phyloP scores from a whole-genome alignment of 1,284 basidiomycete genomes.

The Psilocybe mexicana region DNA sequence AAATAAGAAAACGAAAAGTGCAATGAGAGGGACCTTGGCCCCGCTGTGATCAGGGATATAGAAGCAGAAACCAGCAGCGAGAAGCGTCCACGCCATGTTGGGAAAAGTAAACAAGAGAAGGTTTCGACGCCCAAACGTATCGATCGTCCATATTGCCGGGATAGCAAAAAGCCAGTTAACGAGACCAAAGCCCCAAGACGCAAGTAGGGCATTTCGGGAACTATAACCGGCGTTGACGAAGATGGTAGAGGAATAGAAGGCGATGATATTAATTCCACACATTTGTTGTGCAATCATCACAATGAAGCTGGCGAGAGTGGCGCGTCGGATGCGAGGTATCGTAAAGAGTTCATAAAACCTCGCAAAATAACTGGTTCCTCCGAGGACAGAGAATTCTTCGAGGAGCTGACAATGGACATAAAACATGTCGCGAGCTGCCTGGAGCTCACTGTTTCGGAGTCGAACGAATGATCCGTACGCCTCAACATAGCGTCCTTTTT shows the following conservation, averaged over 20 bases:
- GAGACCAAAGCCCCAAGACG: constrained; percentile 75
- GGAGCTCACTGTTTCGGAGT: constrained; percentile 63
- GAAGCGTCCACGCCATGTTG: constrained; percentile 57
- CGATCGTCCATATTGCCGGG: constrained; percentile 62
- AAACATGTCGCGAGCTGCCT: constrained; percentile 60
- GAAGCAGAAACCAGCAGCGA: constrained; percentile 62
- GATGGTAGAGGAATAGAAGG: constrained; percentile 72
- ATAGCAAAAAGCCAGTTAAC: constrained; percentile 67
- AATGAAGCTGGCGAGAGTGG: constrained; percentile 63
- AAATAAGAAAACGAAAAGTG: constrained; percentile 61
- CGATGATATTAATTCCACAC: constrained; percentile 57
- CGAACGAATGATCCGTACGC: constrained; percentile 60
- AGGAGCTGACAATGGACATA: constrained; percentile 61
- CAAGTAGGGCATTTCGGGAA: constrained; percentile 51
- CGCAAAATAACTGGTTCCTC: constrained; percentile 44
- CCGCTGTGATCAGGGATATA: constrained; percentile 40
- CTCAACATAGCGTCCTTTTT: constrained; percentile 55
- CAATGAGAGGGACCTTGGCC: constrained; percentile 48
- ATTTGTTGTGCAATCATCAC: constrained; percentile 72
- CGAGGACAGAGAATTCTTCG: constrained; percentile 53
- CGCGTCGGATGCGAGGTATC: constrained; percentile 68
- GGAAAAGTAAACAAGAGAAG: constrained; percentile 61
- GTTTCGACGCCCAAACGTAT: constrained; percentile 61
- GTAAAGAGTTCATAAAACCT: constrained; percentile 66
- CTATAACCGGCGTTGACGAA: constrained; percentile 60